Evolutionary conservation across 192 early-diverging fungal species (phyloP).

Genomic region (Linnemannia schmuckeri): DNA sequence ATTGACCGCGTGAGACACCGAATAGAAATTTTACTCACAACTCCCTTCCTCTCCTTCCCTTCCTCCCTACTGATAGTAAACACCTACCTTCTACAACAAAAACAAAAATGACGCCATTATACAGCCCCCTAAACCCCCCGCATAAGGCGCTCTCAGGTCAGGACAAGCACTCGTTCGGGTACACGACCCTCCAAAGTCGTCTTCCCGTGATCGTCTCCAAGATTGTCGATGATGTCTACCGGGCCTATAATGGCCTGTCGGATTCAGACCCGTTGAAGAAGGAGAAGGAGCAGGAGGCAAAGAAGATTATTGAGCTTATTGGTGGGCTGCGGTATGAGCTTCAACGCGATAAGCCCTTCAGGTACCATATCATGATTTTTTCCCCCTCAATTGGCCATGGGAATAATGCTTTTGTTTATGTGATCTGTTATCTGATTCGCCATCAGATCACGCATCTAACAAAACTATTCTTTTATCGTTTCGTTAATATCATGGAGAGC

Average conservation of each 20-base stretch:
- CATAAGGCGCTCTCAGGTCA: slow-evolving; percentile 71
- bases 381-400: background rate
- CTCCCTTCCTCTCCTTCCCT: background rate
- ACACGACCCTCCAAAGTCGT: slow-evolving; percentile 78
- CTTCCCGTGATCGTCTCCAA: slow-evolving; percentile 89
- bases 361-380: slow-evolving; percentile 31
- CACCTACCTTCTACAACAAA: background rate
- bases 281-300: slow-evolving; percentile 72
- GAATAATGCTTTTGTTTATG: background rate
- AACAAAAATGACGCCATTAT: background rate
- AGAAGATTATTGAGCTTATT: slow-evolving; percentile 73
- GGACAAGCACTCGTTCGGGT: slow-evolving; percentile 81
- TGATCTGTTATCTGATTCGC: background rate
- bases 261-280: slow-evolving; percentile 27
- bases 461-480: background rate
- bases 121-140: slow-evolving; percentile 64
- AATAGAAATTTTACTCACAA: background rate
- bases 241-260: slow-evolving; percentile 58
- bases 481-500: background rate
- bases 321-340: slow-evolving; percentile 82
- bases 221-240: slow-evolving; percentile 79
- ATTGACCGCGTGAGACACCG: background rate
- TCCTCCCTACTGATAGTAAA: background rate
- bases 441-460: background rate
- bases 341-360: slow-evolving; percentile 69